phyloP scores from a whole-genome alignment of 176 grass and related monocot genomes.

The Rhynchospora breviuscula region DNA sequence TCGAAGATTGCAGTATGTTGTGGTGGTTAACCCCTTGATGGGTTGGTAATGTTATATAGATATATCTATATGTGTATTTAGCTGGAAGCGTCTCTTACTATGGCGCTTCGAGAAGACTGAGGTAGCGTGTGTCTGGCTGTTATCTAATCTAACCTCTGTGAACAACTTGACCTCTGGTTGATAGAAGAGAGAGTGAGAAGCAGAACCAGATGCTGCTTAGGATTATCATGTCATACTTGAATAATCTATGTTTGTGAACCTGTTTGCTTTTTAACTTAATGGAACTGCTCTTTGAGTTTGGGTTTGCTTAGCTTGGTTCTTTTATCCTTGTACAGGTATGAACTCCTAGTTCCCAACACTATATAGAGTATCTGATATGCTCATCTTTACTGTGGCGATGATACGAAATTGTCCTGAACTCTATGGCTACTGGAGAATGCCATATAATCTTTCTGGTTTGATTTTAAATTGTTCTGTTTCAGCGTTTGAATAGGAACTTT shows the following conservation, averaged over 20 bases:
- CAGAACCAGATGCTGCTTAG: conserved; percentile 62
- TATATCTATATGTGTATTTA: conserved; percentile 36
- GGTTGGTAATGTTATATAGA: conserved; percentile 33
- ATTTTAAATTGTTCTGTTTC: no score
- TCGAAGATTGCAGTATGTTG: background rate
- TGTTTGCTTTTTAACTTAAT: conserved; percentile 52
- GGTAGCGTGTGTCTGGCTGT: conserved; percentile 60
- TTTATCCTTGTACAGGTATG: background rate
- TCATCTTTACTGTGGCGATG: background rate
- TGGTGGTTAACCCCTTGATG: background rate
- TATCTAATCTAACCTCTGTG: conserved; percentile 22
- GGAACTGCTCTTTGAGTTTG: conserved; percentile 37
- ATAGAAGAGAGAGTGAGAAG: conserved; percentile 59
- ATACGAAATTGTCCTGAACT: background rate
- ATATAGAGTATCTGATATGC: conserved; percentile 29
- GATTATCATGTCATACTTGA: conserved; percentile 36
- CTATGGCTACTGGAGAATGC: no score
- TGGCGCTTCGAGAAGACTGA: background rate
- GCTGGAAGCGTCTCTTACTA: background rate
- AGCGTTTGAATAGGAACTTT: no score
- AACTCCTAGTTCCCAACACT: background rate
- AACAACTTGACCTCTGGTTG: conserved; percentile 58
- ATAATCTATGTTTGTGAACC: conserved; percentile 62
- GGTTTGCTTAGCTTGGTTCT: conserved; percentile 34
- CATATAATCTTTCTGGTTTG: no score